Evolutionary conservation across 352 stramenopile genomes (phyloP), one percentile per base, ranked within the genome.

Genomic region (Phytophthora litchii): DNA sequence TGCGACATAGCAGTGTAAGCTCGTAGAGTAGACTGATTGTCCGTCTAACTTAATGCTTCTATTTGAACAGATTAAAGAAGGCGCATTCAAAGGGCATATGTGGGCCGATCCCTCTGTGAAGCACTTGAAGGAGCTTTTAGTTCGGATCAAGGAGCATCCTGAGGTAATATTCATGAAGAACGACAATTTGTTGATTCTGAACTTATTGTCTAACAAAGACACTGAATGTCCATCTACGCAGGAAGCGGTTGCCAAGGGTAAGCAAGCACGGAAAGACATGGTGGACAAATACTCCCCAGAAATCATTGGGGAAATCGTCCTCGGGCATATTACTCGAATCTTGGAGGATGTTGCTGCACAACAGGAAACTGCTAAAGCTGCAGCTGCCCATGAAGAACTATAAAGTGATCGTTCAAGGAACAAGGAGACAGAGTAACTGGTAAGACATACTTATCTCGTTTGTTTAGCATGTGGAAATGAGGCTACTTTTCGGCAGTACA

Each of bases 81-180:
- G 88, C 4, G 83, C 87, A 0, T 95, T 95, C 50, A 72, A 72
- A 51, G 83, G 83, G 2, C 81, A 93, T 67, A 80, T 72, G 61
- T 97, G 91, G 89, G 92, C 91, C 4, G 74, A 97, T 27, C 91
- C 92, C 21, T 92, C 86, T 16, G 52, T 88, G 0, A 61, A 68
- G 3, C 85, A 96, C 54, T 50, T 98, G 14, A 66, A 76, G 9
- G 75, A 88, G 43, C 55, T 96, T 8, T 43, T 97, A 21, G 40
- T 67, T 44, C 69, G 63, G 19, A 75, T 96, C 12, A 61, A 77
- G n/a, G 37, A 64, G 1, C 55, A 92, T 58, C 83, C 83, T 17
- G 76, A 88, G 58, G 80, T 88, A 56, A 42, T 25, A 25, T 13
- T 5, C n/a, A 27, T 32, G 10, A 11, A 29, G 9, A 23, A 14